Evolutionary conservation across 345 rosid genomes (phyloP), one percentile per base, ranked within the genome.

Genomic region (Euphorbia lathyris): DNA sequence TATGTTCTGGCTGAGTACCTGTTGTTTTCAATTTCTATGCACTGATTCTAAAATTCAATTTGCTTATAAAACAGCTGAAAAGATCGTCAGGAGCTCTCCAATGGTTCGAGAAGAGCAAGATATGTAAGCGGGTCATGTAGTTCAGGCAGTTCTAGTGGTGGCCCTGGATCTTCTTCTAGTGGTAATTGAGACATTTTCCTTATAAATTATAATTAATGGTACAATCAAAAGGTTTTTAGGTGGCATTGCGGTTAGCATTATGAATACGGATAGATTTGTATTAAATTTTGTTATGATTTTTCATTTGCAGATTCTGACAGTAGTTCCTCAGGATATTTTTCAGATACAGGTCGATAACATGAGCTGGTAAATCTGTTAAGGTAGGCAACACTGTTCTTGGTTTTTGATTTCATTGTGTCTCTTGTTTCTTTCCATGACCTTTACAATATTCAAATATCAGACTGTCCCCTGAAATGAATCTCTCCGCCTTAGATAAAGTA

Each of bases 81-180:
- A 53, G 52, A 63, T 63, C 47, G 69, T 63, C 16, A 25, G 73
- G 22, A 8, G 72, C 5, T 65, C 79, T 40, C 78, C 83, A 53
- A 58, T 65, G 53, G 73, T 43, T 59, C 77, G 59, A 65, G 80
- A 81, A 69, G 71, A 71, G 70, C 78, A 73, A 40, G 84, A 76
- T 20, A 69, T 19, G 63, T 22, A 20, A 82, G 81, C 67, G 68
- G 79, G 61, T 83, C 87, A 64, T 74, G 80, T 63, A 65, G 84
- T 72, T 82, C 88, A 56, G 68, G 86, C 56, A 73, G 87, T 65
- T 80, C 86, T 68, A 67, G 87, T 65, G 68, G 82, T 72, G 83
- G 67, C 7, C 77, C 87, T 36, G 76, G 79, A 59, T 85, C 86
- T 27, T 84, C 87, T 71, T 83, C 91, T 45, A 76, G 75, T 73